Evolutionary conservation across 2,329 filamentous ascomycete genomes (phyloP).

Genomic region (Hypoxylon sp.): DNA sequence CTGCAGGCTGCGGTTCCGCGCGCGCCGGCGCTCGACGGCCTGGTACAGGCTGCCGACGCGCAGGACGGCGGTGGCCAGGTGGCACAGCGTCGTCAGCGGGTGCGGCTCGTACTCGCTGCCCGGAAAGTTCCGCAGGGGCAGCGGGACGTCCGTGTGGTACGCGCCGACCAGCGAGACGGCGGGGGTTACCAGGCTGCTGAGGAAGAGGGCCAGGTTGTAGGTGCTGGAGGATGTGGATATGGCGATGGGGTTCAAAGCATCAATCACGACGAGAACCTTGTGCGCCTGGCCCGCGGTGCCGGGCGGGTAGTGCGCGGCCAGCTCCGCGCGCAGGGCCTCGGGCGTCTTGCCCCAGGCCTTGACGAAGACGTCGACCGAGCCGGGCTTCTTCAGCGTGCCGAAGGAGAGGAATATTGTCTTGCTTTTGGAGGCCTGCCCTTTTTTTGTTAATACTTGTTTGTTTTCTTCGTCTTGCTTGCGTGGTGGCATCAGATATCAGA

Average conservation of each 20-base stretch:
- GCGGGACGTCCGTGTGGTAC: constrained; percentile 84
- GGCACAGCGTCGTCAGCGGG: constrained; percentile 76
- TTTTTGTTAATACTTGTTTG: constrained; percentile 2
- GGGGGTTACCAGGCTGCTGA: constrained; percentile 74
- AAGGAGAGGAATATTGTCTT: constrained; percentile 82
- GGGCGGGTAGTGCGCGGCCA: constrained; percentile 61
- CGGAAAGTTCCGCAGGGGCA: constrained; percentile 50
- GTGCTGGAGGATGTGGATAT: constrained; percentile 57
- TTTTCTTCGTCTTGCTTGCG: background rate
- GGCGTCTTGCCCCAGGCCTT: constrained; percentile 68
- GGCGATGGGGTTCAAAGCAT: constrained; percentile 76
- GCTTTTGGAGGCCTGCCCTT: constrained; percentile 65
- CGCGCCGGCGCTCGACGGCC: constrained; percentile 76
- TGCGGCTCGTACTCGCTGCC: constrained; percentile 69
- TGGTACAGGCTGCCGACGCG: constrained; percentile 77
- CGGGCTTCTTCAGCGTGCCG: constrained; percentile 72
- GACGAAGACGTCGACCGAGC: constrained; percentile 73
- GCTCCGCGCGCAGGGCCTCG: constrained; percentile 65
- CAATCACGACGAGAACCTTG: constrained; percentile 77
- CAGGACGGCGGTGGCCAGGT: constrained; percentile 89
- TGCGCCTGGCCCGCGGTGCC: constrained; percentile 49
- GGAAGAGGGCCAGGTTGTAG: constrained; percentile 72
- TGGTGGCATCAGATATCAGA: no score
- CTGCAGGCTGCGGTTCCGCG: constrained; percentile 75
- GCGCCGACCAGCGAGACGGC: constrained; percentile 76